Evolutionary conservation across 1,139 yeast species (phyloP), one percentile per base, ranked within the genome.

Genomic region (Yamadazyma taylorii): DNA sequence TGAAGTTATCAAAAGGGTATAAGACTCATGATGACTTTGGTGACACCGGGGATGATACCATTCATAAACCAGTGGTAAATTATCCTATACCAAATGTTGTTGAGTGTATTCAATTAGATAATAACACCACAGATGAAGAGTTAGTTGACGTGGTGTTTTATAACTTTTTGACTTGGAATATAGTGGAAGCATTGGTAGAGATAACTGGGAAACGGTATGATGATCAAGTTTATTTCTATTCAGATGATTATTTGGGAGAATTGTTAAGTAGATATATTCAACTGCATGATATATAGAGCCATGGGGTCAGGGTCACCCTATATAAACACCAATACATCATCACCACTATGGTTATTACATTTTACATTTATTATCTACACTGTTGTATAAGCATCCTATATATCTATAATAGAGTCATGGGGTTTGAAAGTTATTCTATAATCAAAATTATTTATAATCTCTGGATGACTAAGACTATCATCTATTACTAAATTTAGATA

Each of bases 1-100:
- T 17, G 4, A 35, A 54, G 34, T 52, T 66, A 22, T 36, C 66
- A 2, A 72, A 75, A 38, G 97, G 98, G 0, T 85, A 85, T 51
- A 81, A 80, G 0, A 89, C 98, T 0, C 55, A 63, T 35, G 98
- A 92, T 56, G 97, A 89, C 52, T 73, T 75, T 50, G 97, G 97
- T 0, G 59, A 66, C 43, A 79, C 79, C 45, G 98, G 98, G 12
- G 98, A 92, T 55, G 97, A 92, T 53, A 88, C 96, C 0, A 66
- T 74, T 1, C 98, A 92, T 59, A 70, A 67, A 38, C 75, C 85
- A 1, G 75, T 84, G 38, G 66, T 69, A 0, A 67, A 73, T 41
- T 82, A 72, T 53, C 75, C 74, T 4, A 68, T 86, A 4, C 95
- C 96, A 3, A 88, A 87, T 50, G 94, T 87, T 5, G 79, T 90